Percentiles rank a stretch among this genome's conserved stretches.
Conservation (phyloP, 768 basidiomycete genomes). For the Hebeloma cylindrosporum region DNA sequence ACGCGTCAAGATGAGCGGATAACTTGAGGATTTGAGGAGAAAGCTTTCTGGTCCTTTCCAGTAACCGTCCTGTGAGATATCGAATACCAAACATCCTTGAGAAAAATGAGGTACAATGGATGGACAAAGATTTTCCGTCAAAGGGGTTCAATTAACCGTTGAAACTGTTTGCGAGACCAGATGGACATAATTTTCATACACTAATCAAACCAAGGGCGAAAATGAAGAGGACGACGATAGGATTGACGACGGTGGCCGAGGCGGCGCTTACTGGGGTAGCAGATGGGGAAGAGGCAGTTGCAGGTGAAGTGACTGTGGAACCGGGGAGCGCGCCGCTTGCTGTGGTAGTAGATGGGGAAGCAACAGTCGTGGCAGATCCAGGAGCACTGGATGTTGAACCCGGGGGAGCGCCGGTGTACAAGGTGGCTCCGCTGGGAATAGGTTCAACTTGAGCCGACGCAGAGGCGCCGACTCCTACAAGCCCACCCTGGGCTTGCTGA, state of each 20-base stretch:
- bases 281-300: constrained; percentile 14
- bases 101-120: too few relatives aligned
- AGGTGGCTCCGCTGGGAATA: constrained; percentile 31
- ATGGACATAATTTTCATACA: too few relatives aligned
- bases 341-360: constrained; percentile 8
- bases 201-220: constrained; percentile 16
- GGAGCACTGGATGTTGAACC: constrained; percentile 1
- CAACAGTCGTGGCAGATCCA: constrained; percentile 19
- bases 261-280: constrained; percentile 9
- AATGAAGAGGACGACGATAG: constrained; percentile 13
- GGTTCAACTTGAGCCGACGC: constrained; percentile 46
- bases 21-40: too few relatives aligned
- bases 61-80: too few relatives aligned
- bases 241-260: constrained; percentile 8
- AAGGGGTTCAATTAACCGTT: too few relatives aligned
- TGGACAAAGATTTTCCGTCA: too few relatives aligned
- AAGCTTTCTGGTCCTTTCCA: too few relatives aligned
- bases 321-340: constrained; percentile 16
- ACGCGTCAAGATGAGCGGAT: too few relatives aligned
- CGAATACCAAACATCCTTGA: too few relatives aligned
- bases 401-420: constrained; percentile 25
- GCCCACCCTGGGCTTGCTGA: constrained; percentile 41
- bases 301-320: constrained; percentile 1
- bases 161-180: too few relatives aligned
- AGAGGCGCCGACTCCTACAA: constrained; percentile 48